Percentiles rank a stretch among this genome's conserved stretches.
phyloP scores from a whole-genome alignment of 2,329 filamentous ascomycete genomes.

The Aspergillus sp. region DNA sequence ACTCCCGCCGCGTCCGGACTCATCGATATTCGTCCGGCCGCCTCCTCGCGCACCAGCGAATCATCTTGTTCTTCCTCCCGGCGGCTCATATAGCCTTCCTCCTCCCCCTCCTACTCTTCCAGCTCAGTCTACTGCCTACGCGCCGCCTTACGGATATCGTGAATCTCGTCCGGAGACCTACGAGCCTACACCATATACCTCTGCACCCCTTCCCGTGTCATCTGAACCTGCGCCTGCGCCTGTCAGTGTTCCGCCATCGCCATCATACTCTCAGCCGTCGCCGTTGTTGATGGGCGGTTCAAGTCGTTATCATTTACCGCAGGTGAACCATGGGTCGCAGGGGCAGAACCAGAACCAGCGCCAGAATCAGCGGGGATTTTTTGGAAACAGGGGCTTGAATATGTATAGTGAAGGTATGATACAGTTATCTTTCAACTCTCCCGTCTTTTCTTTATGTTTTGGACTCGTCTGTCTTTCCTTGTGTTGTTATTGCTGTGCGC shows the following conservation, averaged over 20 bases:
- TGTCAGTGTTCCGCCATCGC: neutral
- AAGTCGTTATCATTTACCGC: constrained; percentile 15
- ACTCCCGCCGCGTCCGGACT: constrained; percentile 23
- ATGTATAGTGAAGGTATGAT: constrained; percentile 25
- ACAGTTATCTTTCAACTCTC: constrained; percentile 1
- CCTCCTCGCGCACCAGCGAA: neutral
- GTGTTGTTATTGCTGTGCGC: neutral
- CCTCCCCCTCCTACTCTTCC: constrained; percentile 24
- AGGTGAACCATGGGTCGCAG: constrained; percentile 15
- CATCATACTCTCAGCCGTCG: neutral
- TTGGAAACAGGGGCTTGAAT: constrained; percentile 6
- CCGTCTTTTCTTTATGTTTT: constrained; percentile 3
- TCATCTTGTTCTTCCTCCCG: constrained; percentile 3
- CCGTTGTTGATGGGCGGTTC: constrained; percentile 9
- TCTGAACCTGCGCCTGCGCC: constrained; percentile 1
- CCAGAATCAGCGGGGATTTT: constrained; percentile 2
- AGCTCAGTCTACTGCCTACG: constrained; percentile 11
- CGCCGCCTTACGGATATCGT: constrained; percentile 10
- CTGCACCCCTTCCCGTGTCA: constrained; percentile 1
- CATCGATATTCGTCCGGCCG: constrained; percentile 21
- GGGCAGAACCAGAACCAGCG: constrained; percentile 6
- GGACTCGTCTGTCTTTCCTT: constrained; percentile 1
- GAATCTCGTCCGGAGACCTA: constrained; percentile 16
- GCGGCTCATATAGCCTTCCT: constrained; percentile 5
- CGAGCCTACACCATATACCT: neutral